phyloP scores from a whole-genome alignment of 495 filamentous ascomycete species.

The Talaromyces trachyspermus region DNA sequence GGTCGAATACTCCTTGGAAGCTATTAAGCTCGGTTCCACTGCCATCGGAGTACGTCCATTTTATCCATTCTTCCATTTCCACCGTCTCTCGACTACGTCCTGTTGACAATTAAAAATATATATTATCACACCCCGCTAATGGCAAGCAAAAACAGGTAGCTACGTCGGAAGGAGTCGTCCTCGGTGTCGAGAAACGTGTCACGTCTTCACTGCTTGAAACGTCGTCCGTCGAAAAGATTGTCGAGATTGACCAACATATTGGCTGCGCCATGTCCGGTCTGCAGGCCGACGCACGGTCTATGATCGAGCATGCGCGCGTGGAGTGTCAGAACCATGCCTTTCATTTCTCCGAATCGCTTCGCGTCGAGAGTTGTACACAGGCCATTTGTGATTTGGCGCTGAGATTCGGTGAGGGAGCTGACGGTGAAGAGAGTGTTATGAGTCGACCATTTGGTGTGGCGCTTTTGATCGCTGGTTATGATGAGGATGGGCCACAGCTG shows the following conservation, averaged over 20 bases:
- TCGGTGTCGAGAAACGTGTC: slow-evolving; percentile 98
- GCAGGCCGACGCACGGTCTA: slow-evolving; percentile 90
- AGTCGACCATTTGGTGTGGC: slow-evolving; percentile 93
- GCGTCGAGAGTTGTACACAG: slow-evolving; percentile 96
- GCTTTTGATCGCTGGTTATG: slow-evolving; percentile 89
- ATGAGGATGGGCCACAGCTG: slow-evolving; percentile 94
- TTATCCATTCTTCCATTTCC: slow-evolving; percentile 5
- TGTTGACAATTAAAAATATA: too few relatives aligned
- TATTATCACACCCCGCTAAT: too few relatives aligned
- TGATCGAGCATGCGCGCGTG: slow-evolving; percentile 96
- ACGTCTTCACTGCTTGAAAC: slow-evolving; percentile 95
- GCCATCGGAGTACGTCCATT: slow-evolving; percentile 74
- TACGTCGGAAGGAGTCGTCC: slow-evolving; percentile 85
- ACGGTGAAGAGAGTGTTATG: slow-evolving; percentile 99
- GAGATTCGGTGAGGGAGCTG: slow-evolving; percentile 93
- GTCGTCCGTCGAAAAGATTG: slow-evolving; percentile 96
- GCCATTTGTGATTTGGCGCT: slow-evolving; percentile 96
- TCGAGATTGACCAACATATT: slow-evolving; percentile 97
- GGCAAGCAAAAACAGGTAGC: slow-evolving; percentile 55
- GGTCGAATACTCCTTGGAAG: slow-evolving; percentile 99
- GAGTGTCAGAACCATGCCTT: slow-evolving; percentile 95
- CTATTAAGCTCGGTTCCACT: slow-evolving; percentile 97
- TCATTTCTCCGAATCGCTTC: slow-evolving; percentile 89
- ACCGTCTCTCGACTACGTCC: slow-evolving; percentile 10
- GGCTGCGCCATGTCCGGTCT: slow-evolving; percentile 97